Conservation (phyloP, 139 green algal genomes). For the Zygnema circumcarinatum region DNA sequence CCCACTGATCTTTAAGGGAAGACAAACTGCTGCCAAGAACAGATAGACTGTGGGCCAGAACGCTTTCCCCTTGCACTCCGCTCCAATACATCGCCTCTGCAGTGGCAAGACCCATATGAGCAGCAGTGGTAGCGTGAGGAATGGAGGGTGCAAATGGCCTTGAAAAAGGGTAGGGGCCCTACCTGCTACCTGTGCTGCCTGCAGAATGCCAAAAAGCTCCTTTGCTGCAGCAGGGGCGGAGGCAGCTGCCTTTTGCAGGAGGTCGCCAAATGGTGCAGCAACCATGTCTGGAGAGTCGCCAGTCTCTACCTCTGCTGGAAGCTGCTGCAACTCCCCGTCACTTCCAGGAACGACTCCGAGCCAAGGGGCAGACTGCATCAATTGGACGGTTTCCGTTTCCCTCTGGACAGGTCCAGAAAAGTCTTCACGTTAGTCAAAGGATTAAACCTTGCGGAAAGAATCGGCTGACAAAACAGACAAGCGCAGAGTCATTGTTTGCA, state of each 20-base stretch:
- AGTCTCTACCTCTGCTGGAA: not conserved
- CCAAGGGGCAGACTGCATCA: slow-evolving; percentile 31
- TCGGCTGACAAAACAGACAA: too few species aligned
- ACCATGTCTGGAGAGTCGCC: not conserved
- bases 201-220: slow-evolving; percentile 20
- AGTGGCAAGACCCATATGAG: not conserved
- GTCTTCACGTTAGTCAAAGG: too few species aligned
- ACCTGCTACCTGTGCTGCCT: slow-evolving; percentile 32
- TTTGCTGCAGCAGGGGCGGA: not conserved
- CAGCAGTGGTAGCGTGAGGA: not conserved
- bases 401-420: not conserved
- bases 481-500: too few species aligned
- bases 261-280: slow-evolving; percentile 5
- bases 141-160: not conserved
- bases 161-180: not conserved
- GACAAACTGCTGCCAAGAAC: not conserved
- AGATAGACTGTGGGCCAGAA: not conserved
- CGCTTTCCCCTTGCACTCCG: not conserved
- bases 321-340: slow-evolving; percentile 11
- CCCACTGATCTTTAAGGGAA: not conserved
- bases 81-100: slow-evolving; percentile 29
- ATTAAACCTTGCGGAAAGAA: too few species aligned
- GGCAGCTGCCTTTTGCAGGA: slow-evolving; percentile 15
- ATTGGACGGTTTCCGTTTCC: not conserved
- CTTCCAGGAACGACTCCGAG: slow-evolving; percentile 13